phyloP scores from a whole-genome alignment of 495 filamentous ascomycete species.

The Choiromyces venosus region DNA sequence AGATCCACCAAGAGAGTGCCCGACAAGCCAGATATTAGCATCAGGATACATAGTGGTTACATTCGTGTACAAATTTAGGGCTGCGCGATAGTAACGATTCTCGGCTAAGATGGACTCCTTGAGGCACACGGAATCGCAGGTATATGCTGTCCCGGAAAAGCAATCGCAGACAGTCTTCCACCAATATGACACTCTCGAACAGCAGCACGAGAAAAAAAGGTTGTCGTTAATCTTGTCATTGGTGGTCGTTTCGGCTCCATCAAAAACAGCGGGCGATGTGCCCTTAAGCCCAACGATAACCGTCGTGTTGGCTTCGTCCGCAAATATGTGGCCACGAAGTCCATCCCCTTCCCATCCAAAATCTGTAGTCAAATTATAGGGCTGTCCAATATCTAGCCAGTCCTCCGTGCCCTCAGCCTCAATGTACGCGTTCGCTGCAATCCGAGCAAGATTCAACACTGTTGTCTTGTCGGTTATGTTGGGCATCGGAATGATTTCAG shows the following conservation, averaged over 20 bases:
- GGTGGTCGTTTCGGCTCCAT: slow-evolving; percentile 88
- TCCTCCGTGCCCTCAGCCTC: slow-evolving; percentile 61
- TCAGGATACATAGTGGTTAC: slow-evolving; percentile 83
- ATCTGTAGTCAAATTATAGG: slow-evolving; percentile 71
- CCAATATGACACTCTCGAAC: slow-evolving; percentile 81
- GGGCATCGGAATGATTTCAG: slow-evolving; percentile 71
- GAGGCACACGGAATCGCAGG: slow-evolving; percentile 87
- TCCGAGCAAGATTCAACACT: slow-evolving; percentile 72
- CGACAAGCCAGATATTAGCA: slow-evolving; percentile 78
- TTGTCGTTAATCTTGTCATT: slow-evolving; percentile 98
- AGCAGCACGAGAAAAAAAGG: slow-evolving; percentile 95
- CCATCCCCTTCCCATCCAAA: slow-evolving; percentile 93
- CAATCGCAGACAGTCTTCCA: slow-evolving; percentile 93
- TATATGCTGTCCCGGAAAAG: slow-evolving; percentile 66
- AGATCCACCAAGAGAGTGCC: slow-evolving; percentile 86
- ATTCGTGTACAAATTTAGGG: slow-evolving; percentile 81
- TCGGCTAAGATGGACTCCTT: slow-evolving; percentile 66
- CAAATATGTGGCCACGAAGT: slow-evolving; percentile 85
- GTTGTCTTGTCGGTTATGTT: slow-evolving; percentile 82
- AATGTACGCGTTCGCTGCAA: slow-evolving; percentile 86
- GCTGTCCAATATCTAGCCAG: slow-evolving; percentile 74
- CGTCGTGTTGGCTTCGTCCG: slow-evolving; percentile 75
- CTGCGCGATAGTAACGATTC: slow-evolving; percentile 83
- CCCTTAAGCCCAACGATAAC: slow-evolving; percentile 90
- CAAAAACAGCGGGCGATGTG: slow-evolving; percentile 83